These are phyloP conservation scores for Apiospora arundinis DNA, from an alignment of 2,329 filamentous ascomycete genomes.

Conservation along the genomic window DNA sequence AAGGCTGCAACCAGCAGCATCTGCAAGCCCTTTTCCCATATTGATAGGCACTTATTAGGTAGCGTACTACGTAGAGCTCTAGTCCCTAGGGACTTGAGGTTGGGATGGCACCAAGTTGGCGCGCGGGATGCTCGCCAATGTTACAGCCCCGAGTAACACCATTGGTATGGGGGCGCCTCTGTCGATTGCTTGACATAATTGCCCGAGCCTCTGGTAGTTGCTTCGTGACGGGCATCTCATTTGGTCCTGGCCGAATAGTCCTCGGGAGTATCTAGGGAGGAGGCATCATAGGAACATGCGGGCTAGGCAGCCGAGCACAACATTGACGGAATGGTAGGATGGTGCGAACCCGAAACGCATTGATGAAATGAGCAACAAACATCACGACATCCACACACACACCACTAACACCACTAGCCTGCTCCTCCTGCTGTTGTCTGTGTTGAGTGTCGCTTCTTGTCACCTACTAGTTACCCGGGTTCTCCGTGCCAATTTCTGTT, in stretches of 20 bases:
- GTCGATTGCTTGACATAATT: conserved; percentile 3
- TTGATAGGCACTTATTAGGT: no score
- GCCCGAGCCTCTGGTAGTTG: neutral
- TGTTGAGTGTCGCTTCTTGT: neutral
- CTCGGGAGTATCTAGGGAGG: neutral
- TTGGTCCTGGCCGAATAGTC: neutral
- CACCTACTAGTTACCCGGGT: conserved; percentile 2
- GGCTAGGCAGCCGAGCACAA: neutral
- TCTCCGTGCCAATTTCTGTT: neutral
- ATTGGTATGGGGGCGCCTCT: neutral
- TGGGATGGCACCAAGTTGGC: conserved; percentile 6
- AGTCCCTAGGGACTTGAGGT: no score
- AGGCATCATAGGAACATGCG: neutral
- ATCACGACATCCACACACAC: neutral
- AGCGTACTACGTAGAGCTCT: neutral
- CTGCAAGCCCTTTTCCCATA: neutral
- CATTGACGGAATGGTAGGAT: neutral
- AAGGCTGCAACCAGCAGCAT: neutral
- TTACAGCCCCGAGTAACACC: conserved; percentile 7
- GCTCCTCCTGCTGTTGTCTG: neutral
- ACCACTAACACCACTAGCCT: conserved; percentile 9
- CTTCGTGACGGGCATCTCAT: neutral
- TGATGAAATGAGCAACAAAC: conserved; percentile 11
- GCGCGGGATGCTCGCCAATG: conserved; percentile 8
- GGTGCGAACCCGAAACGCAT: conserved; percentile 13